These are phyloP conservation scores for Thielaviopsis cerberus DNA, from an alignment of 2,329 filamentous ascomycete genomes.

Conservation along the genomic window DNA sequence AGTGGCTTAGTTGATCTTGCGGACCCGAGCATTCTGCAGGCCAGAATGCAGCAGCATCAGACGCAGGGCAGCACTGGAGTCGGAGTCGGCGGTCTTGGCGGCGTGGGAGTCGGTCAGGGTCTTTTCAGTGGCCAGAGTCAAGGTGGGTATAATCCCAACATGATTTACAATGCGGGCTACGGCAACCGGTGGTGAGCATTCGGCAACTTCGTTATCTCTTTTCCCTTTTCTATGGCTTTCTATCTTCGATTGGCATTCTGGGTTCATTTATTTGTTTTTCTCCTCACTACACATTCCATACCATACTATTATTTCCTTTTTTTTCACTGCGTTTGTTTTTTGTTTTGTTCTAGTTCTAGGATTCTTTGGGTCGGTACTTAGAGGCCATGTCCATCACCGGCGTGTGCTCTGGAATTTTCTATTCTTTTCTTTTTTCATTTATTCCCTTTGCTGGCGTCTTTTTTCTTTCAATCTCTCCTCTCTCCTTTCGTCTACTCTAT, in stretches of 20 bases:
- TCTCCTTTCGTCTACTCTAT: slow-evolving; percentile 1
- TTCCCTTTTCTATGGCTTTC: neutral
- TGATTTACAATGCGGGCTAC: slow-evolving; percentile 44
- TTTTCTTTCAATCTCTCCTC: slow-evolving; percentile 3
- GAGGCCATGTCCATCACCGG: slow-evolving; percentile 3
- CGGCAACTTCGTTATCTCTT: neutral
- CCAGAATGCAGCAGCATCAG: slow-evolving; percentile 72
- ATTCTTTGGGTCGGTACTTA: neutral
- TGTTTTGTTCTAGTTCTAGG: slow-evolving; percentile 14
- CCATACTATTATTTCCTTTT: slow-evolving; percentile 13
- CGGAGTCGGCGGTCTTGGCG: slow-evolving; percentile 11
- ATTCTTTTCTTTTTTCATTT: slow-evolving; percentile 5
- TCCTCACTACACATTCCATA: slow-evolving; percentile 11
- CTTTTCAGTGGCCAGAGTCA: slow-evolving; percentile 74
- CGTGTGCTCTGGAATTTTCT: slow-evolving; percentile 5
- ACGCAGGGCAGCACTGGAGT: slow-evolving; percentile 60
- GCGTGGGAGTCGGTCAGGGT: slow-evolving; percentile 47
- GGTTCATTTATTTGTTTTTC: slow-evolving; percentile 14
- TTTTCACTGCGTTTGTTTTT: slow-evolving; percentile 13
- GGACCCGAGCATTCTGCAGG: slow-evolving; percentile 98
- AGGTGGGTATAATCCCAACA: slow-evolving; percentile 84
- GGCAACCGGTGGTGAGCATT: slow-evolving; percentile 10
- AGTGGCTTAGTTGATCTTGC: slow-evolving; percentile 99
- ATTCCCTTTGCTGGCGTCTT: slow-evolving; percentile 6
- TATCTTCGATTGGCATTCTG: slow-evolving; percentile 5